Evolutionary conservation across 176 grass and related monocot species (phyloP).

Genomic region (Oryza longistaminata): DNA sequence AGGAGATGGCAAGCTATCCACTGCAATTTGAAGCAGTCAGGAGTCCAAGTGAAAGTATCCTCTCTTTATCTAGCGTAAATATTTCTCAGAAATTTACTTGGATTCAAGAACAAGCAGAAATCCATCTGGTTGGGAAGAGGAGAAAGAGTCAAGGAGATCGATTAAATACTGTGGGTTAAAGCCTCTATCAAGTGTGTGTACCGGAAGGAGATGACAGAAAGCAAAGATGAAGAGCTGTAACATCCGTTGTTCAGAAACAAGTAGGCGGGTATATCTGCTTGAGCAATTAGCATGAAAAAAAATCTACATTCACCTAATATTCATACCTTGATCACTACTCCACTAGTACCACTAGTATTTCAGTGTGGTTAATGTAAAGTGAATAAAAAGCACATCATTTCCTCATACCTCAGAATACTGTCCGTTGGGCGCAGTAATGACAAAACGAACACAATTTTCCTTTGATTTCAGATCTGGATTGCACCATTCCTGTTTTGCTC

Average conservation of each 20-base stretch:
- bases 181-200: background rate
- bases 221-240: background rate
- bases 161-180: background rate
- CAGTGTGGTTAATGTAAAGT: background rate
- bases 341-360: background rate
- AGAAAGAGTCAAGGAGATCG: background rate
- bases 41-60: background rate
- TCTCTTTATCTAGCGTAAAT: background rate
- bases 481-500: background rate
- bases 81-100: background rate
- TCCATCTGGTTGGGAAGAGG: background rate
- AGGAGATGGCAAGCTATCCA: no score
- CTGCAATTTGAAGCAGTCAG: background rate
- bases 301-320: background rate
- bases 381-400: background rate
- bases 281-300: background rate
- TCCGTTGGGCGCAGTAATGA: background rate
- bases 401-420: background rate
- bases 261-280: background rate
- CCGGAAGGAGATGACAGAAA: background rate
- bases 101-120: no score
- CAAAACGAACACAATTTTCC: background rate
- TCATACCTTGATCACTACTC: background rate
- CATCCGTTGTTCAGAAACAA: background rate
- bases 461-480: background rate